Conservation (phyloP, 2,329 filamentous ascomycete species). For the Juglanconis oblonga region DNA sequence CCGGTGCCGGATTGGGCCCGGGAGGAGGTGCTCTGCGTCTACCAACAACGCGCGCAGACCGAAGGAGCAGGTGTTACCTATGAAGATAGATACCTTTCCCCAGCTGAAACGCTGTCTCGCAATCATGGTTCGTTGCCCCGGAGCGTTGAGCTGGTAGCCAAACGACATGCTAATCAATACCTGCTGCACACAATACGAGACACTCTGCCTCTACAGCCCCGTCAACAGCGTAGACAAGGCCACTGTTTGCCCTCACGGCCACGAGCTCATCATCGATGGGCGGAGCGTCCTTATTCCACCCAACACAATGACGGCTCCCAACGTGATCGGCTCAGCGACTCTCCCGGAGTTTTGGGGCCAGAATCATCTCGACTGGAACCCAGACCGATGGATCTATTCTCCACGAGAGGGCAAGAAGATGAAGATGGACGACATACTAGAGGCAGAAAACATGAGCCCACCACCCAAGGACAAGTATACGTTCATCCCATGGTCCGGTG, state of each 20-base stretch:
- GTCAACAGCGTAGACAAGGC: slow-evolving; percentile 1
- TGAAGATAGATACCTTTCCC: neutral
- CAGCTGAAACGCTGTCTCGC: neutral
- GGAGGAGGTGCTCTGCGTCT: neutral
- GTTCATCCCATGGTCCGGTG: neutral
- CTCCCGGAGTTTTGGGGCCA: neutral
- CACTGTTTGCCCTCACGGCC: neutral
- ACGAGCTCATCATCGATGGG: neutral
- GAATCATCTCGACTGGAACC: neutral
- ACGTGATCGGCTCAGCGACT: neutral
- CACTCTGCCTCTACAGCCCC: neutral
- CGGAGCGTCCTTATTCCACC: neutral
- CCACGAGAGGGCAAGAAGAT: neutral
- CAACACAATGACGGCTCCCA: neutral
- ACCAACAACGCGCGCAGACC: neutral
- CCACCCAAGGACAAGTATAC: neutral
- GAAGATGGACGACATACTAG: neutral
- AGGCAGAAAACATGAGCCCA: neutral
- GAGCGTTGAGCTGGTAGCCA: too few relatives aligned
- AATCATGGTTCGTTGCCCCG: neutral
- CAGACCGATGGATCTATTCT: slow-evolving; percentile 31
- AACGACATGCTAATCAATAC: neutral
- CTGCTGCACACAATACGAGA: neutral
- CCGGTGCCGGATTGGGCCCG: neutral
- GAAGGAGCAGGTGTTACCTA: neutral